These are phyloP conservation scores for Kuraishia ogatae DNA, from an alignment of 805 yeast genomes.

Conservation along the genomic window DNA sequence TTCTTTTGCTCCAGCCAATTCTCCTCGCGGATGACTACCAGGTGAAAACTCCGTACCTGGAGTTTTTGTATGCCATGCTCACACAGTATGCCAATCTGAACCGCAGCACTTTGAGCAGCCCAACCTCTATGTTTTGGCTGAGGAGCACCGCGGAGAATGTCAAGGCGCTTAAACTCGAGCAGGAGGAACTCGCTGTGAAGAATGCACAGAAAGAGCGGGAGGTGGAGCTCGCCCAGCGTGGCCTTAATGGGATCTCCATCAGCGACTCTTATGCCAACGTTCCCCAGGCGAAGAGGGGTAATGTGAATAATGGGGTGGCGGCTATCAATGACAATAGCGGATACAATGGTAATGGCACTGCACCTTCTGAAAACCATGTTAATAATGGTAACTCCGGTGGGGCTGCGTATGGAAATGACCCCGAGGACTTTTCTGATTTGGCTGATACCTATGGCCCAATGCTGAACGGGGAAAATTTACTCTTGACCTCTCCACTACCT, in stretches of 20 bases:
- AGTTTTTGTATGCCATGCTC: constrained; percentile 72
- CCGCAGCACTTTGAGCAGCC: constrained; percentile 22
- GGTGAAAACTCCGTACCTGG: constrained; percentile 84
- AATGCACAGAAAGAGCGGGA: constrained; percentile 17
- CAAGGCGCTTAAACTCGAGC: constrained; percentile 16
- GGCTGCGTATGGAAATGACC: constrained; percentile 12
- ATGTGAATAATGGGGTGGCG: neutral
- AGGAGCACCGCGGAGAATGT: constrained; percentile 21
- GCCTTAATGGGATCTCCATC: constrained; percentile 17
- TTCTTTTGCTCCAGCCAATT: constrained; percentile 77
- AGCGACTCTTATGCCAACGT: constrained; percentile 1
- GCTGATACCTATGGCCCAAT: constrained; percentile 17
- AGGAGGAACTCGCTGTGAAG: constrained; percentile 17
- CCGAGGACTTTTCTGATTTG: constrained; percentile 22
- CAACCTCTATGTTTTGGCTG: constrained; percentile 22
- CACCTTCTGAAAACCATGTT: neutral
- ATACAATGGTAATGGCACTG: neutral
- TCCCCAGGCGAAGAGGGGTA: neutral
- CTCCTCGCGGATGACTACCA: constrained; percentile 83
- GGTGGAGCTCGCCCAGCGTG: constrained; percentile 10
- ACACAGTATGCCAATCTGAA: constrained; percentile 53
- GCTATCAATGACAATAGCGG: neutral
- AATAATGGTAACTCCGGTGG: too few species aligned
- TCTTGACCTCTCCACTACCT: constrained; percentile 4
- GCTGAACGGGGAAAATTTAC: neutral